Percentiles rank a stretch among this genome's conserved stretches.
phyloP scores from a whole-genome alignment of 768 basidiomycete genomes.

The Chalciporus piperatus region DNA sequence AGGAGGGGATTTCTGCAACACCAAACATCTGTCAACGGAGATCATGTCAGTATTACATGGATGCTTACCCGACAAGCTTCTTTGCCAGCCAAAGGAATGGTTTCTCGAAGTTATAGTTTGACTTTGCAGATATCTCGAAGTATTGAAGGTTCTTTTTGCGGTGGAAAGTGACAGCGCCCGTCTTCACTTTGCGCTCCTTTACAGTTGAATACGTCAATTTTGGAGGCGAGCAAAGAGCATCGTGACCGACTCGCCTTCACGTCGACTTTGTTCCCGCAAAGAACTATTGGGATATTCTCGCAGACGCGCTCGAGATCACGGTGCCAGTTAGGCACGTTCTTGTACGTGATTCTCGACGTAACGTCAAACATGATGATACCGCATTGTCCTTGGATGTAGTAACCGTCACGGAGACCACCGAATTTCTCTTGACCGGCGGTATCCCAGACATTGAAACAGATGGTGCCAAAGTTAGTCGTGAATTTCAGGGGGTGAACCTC shows the following conservation, averaged over 20 bases:
- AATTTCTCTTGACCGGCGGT: constrained; percentile 99
- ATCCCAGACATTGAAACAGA: constrained; percentile 99
- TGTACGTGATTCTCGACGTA: constrained; percentile 99
- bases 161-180: constrained; percentile 97
- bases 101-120: constrained; percentile 99
- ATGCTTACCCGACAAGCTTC: constrained; percentile 90
- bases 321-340: constrained; percentile 99
- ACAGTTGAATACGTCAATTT: constrained; percentile 7
- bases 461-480: constrained; percentile 97
- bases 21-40: not conserved
- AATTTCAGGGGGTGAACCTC: constrained; percentile 97
- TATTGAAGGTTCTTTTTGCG: constrained; percentile 99
- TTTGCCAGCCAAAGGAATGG: constrained; percentile 99
- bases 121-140: constrained; percentile 99
- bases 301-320: constrained; percentile 99
- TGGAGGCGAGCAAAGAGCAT: not conserved
- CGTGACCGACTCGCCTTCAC: constrained; percentile 71
- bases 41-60: too few species aligned
- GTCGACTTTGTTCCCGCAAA: constrained; percentile 99
- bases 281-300: constrained; percentile 99
- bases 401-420: constrained; percentile 95
- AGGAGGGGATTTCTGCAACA: constrained; percentile 69
- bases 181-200: constrained; percentile 99
- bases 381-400: constrained; percentile 97
- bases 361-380: constrained; percentile 99